phyloP scores from a whole-genome alignment of 805 yeast genomes.

The Helenozyma rhizophorensis region DNA sequence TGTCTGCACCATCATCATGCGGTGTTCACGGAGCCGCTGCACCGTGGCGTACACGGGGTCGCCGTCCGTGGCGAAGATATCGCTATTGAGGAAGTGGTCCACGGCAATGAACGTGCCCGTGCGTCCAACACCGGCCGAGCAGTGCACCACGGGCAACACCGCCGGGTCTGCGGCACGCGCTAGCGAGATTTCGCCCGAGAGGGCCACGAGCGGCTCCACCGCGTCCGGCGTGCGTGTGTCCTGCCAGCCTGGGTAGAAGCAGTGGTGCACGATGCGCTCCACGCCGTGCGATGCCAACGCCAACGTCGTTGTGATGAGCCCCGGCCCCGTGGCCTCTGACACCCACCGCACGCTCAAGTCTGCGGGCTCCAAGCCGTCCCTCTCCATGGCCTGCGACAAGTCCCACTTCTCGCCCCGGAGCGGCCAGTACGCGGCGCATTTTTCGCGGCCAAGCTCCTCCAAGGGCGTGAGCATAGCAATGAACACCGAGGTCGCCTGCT shows the following conservation, averaged over 20 bases:
- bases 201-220: slow-evolving; percentile 11
- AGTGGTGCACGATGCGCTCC: slow-evolving; percentile 17
- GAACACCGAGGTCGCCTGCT: slow-evolving; percentile 22
- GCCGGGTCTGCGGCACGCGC: slow-evolving; percentile 4
- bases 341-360: slow-evolving; percentile 14
- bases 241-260: slow-evolving; percentile 14
- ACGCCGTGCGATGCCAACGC: slow-evolving; percentile 15
- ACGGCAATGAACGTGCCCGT: slow-evolving; percentile 67
- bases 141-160: slow-evolving; percentile 49
- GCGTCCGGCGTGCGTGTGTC: slow-evolving; percentile 14
- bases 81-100: slow-evolving; percentile 24
- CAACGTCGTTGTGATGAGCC: slow-evolving; percentile 24
- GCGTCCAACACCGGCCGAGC: slow-evolving; percentile 97
- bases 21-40: slow-evolving; percentile 22
- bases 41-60: slow-evolving; percentile 31
- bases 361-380: slow-evolving; percentile 21
- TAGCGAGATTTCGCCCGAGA: slow-evolving; percentile 6
- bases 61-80: slow-evolving; percentile 1
- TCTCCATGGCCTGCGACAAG: slow-evolving; percentile 10
- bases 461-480: slow-evolving; percentile 38
- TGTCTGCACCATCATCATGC: slow-evolving; percentile 46
- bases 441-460: slow-evolving; percentile 11
- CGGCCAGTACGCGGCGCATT: slow-evolving; percentile 23
- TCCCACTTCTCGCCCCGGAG: slow-evolving; percentile 16
- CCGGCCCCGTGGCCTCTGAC: slow-evolving; percentile 16